A percentile compares a stretch with the other conserved stretches of the same genome.
Conservation (phyloP, 2,329 filamentous ascomycete genomes). For the Ophiostoma angusticollis region DNA sequence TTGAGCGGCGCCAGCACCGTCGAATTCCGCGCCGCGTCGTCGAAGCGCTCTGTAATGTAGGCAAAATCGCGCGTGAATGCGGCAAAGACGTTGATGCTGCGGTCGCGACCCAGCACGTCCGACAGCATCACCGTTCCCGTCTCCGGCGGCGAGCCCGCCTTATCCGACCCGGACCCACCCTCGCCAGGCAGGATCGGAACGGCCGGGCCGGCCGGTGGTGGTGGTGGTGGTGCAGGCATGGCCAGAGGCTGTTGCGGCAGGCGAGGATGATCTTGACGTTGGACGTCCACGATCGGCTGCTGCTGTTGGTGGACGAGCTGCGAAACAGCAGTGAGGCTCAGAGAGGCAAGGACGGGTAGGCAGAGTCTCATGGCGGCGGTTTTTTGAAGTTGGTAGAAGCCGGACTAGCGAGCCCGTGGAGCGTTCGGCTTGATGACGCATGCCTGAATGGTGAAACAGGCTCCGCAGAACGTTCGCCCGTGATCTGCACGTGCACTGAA, state of each 20-base stretch:
- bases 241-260: slow-evolving; percentile 5
- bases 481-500: too few relatives aligned
- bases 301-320: slow-evolving; percentile 11
- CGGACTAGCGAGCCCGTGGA: too few relatives aligned
- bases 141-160: slow-evolving; percentile 5
- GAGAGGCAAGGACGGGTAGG: slow-evolving; percentile 9
- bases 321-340: slow-evolving; percentile 8
- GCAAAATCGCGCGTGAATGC: slow-evolving; percentile 66
- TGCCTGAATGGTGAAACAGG: too few relatives aligned
- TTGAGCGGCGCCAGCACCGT: slow-evolving; percentile 85
- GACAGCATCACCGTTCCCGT: slow-evolving; percentile 53
- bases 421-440: too few relatives aligned
- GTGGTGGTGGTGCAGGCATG: slow-evolving; percentile 15
- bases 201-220: slow-evolving; percentile 14
- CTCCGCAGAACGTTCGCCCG: too few relatives aligned
- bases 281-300: neutral
- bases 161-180: slow-evolving; percentile 20
- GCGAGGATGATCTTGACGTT: neutral
- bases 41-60: slow-evolving; percentile 53
- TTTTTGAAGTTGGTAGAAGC: neutral
- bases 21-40: slow-evolving; percentile 53
- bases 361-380: slow-evolving; percentile 10
- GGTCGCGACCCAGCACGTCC: slow-evolving; percentile 70
- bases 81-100: slow-evolving; percentile 73
- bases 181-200: slow-evolving; percentile 10